Conservation (phyloP, 2,329 filamentous ascomycete species). For the Beauveria rudraprayagi region DNA sequence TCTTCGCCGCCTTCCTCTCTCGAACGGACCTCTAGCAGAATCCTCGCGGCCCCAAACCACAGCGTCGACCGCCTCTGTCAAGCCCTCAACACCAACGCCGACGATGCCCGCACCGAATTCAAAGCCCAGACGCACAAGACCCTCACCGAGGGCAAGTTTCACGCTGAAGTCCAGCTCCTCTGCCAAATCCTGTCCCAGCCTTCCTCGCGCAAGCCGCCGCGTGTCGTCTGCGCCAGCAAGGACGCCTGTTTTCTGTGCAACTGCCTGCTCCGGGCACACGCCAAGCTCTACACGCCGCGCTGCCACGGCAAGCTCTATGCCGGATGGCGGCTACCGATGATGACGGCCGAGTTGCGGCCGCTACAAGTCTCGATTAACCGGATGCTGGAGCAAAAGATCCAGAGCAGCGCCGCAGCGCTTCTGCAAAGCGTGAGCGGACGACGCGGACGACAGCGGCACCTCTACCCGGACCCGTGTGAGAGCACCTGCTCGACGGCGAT, state of each 20-base stretch:
- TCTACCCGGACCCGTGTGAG: not conserved
- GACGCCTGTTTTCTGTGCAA: conserved; percentile 2
- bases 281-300: not conserved
- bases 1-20: not conserved
- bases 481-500: not conserved
- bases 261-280: not conserved
- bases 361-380: not conserved
- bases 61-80: not conserved
- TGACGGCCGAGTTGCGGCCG: not conserved
- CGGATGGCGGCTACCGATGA: not conserved
- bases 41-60: not conserved
- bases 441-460: not conserved
- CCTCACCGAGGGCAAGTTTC: not conserved
- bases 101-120: not conserved
- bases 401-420: not conserved
- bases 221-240: conserved; percentile 2
- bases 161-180: conserved; percentile 6
- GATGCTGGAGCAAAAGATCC: not conserved
- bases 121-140: not conserved
- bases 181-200: not conserved
- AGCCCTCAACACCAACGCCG: not conserved
- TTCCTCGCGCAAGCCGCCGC: not conserved
- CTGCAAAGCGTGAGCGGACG: not conserved
- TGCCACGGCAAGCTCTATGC: conserved; percentile 8
- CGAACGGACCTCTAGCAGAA: not conserved